phyloP scores from a whole-genome alignment of 805 yeast species.

The Starmerella davenportii region DNA sequence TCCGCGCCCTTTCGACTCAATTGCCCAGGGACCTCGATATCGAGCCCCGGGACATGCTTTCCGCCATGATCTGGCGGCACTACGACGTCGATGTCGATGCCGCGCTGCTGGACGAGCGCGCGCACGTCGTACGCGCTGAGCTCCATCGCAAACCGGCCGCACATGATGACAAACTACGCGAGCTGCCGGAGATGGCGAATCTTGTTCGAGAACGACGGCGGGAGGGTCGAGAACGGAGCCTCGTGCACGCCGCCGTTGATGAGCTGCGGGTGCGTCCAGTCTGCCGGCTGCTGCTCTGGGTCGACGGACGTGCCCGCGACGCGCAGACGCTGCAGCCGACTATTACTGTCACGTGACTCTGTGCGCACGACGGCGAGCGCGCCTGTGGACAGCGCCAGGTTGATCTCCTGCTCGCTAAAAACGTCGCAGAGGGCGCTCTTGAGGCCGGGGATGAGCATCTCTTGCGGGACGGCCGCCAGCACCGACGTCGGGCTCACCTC shows the following conservation, averaged over 20 bases:
- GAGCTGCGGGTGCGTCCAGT: slow-evolving; percentile 5
- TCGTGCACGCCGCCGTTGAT: not conserved
- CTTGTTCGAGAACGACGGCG: slow-evolving; percentile 4
- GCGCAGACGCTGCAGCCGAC: slow-evolving; percentile 20
- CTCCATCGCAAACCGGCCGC: slow-evolving; percentile 14
- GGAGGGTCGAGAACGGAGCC: not conserved
- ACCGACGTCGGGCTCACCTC: slow-evolving; percentile 46
- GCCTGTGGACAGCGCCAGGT: slow-evolving; percentile 32
- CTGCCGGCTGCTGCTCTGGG: slow-evolving; percentile 4
- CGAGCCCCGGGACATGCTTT: slow-evolving; percentile 4
- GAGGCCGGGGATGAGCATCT: slow-evolving; percentile 47
- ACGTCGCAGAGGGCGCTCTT: slow-evolving; percentile 43
- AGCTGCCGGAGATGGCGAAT: slow-evolving; percentile 8
- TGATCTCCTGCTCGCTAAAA: slow-evolving; percentile 41
- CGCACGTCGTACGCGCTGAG: slow-evolving; percentile 1
- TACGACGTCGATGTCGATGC: not conserved
- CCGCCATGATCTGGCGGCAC: not conserved
- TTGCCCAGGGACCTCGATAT: too few species aligned
- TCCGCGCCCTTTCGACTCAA: not conserved
- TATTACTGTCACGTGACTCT: slow-evolving; percentile 30
- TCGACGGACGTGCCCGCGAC: slow-evolving; percentile 24
- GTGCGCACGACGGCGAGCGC: slow-evolving; percentile 36
- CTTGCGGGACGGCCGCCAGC: slow-evolving; percentile 42
- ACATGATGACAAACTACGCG: slow-evolving; percentile 6
- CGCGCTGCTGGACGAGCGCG: not conserved